These are phyloP conservation scores for Lepidium africanum DNA, from an alignment of 345 rosid species.

Conservation along the genomic window DNA sequence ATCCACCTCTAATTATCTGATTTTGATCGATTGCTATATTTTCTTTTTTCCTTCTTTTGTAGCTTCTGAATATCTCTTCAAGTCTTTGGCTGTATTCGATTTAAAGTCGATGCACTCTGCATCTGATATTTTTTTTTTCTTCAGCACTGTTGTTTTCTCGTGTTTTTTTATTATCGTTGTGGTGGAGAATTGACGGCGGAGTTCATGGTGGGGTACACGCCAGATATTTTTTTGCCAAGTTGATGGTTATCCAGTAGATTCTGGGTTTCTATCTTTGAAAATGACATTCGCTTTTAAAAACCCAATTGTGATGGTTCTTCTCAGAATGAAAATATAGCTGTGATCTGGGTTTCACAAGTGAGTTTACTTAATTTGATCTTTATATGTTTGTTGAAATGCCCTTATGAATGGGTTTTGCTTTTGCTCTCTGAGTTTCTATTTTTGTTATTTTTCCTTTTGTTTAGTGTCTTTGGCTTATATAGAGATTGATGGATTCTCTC, in stretches of 20 bases:
- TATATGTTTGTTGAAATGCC: constrained; percentile 3
- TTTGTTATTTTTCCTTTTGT: too few relatives aligned
- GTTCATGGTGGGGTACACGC: constrained; percentile 24
- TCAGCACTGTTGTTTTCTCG: not conserved
- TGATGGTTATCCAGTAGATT: constrained; percentile 33
- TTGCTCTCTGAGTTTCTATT: not conserved
- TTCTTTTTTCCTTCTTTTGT: not conserved
- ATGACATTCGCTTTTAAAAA: constrained; percentile 5
- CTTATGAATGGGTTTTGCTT: not conserved
- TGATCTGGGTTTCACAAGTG: constrained; percentile 5
- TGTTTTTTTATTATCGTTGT: constrained; percentile 32
- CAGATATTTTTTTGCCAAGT: constrained; percentile 49
- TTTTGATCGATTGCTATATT: not conserved
- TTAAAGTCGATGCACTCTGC: constrained; percentile 4
- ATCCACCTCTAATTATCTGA: constrained; percentile 10
- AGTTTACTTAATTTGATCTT: not conserved
- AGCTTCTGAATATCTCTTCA: not conserved
- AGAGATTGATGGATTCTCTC: constrained; percentile 25
- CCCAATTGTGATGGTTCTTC: not conserved
- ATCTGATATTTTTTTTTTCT: not conserved
- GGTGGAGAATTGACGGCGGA: constrained; percentile 49
- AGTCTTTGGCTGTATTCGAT: constrained; percentile 20
- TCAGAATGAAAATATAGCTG: not conserved
- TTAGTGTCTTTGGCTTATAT: not conserved
- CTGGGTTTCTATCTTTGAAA: constrained; percentile 27